Evolutionary conservation across 2,329 filamentous ascomycete genomes (phyloP), one percentile per base, ranked within the genome.

Genomic region (Hypoxylon sp.): DNA sequence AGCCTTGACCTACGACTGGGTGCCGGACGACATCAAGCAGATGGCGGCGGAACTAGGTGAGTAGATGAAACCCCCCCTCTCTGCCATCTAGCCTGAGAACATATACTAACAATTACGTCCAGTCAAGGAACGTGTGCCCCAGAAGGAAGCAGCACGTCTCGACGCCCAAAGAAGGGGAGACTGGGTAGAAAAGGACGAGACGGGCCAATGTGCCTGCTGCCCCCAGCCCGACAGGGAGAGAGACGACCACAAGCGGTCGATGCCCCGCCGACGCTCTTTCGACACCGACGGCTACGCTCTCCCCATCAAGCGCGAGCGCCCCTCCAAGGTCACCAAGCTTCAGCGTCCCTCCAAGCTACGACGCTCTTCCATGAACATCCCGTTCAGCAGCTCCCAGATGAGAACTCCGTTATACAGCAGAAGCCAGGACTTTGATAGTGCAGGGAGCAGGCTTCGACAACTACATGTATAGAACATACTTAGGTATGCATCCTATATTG

Each of bases 1-100:
- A 16, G 76, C 76, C 5, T 66, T 78, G 26, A 64, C 69, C 25
- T 79, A 79, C 59, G 41, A 63, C 3, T 79, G 77, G 77, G 73
- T 79, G 9, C 66, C 72, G 5, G 43, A 63, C 2, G 69, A 73
- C 35, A 57, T 73, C 38, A 75, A 75, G 59, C 51, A 60, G 32
- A 66, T 69, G 26, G 71, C 73, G 5, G 65, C 66, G 44, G 65
- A 72, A 45, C 70, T 74, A 61, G 70, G 76, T 78, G 65, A 65
- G 75, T 74, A 21, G 32, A 11, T 27, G 13, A 7, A 15, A 11
- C 23, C 19, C 27, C 9, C n/a, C 2, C 27, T 17, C 20, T 20
- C 11, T 13, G 5, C 4, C 7, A 7, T 11, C 19, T 7, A 51
- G 2, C n/a, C n/a, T 7, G 4, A 11, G 16, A 13, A 21, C 7